Base-by-base conservation (phyloP, 2,329 filamentous ascomycete species). In the Calonectria pseudoreteaudii region DNA sequence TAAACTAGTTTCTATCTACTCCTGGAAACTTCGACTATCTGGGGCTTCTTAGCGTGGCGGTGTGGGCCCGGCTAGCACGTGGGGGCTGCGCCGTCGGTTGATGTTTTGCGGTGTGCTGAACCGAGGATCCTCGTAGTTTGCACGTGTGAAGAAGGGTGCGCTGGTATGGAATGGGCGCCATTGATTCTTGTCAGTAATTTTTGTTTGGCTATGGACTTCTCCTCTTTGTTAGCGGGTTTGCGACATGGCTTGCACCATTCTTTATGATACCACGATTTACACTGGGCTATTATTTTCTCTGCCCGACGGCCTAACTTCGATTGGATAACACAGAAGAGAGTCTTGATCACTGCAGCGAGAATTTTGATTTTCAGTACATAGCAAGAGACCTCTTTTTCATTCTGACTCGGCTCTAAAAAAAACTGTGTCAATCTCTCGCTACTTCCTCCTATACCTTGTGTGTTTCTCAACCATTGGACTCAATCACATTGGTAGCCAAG, bases 341-440 rank as follows among this genome's bases (percentile, higher is more conserved):
- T 3, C 8, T 34, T 34, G 2, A 13, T 68, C 53, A 49, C 47
- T 56, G 30, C 18, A 26, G 23, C 26, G 56, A 41, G 56, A 14
- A 56, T 62, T 41, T 16, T 34, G 8, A 26, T 66, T n/a, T 13
- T 49, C 3, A 13, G 38, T 60, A 50, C 38, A 66, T 68, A 72
- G 68, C 69, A 72, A 69, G 30, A 69, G 49, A 69, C 49, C 58
- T 47, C n/a, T 47, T 47, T 56, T 74, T 73, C 73, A 74, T 70
- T 74, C 73, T 74, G 72, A 56, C 36, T 60, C 47, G 62, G 70
- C 31, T 64, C 70, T 72, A 65, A 74, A 66, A 31, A 49, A 31
- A 49, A 31, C 56, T 28, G n/a, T 34, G 36, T 50, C 50, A 36
- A 44, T 44, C 66, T 47, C 60, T 70, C 31, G 34, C 53, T 69